phyloP scores from a whole-genome alignment of 129 eudicot species.

The Flaveria bidentis region DNA sequence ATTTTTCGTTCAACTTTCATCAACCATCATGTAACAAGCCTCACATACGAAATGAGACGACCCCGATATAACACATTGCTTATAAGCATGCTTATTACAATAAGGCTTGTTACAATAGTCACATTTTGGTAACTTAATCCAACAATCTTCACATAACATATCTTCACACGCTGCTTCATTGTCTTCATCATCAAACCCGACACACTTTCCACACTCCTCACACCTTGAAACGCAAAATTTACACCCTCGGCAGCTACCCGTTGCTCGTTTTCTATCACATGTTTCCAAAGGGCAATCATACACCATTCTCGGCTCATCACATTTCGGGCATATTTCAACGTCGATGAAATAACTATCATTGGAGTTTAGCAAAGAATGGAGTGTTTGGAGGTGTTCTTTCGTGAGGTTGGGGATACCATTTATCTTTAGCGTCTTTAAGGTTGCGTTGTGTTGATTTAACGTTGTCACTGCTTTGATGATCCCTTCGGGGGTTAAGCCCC shows the following conservation, averaged over 20 bases:
- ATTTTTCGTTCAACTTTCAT: background rate
- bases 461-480: constrained; percentile 51
- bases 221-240: constrained; percentile 62
- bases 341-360: constrained; percentile 42
- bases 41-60: constrained; percentile 59
- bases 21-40: constrained; percentile 38
- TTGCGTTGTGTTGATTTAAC: constrained; percentile 34
- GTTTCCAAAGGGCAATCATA: constrained; percentile 61
- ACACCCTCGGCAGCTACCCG: constrained; percentile 60
- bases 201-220: constrained; percentile 63
- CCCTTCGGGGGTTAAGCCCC: constrained; percentile 61
- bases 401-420: constrained; percentile 55
- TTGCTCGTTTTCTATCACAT: constrained; percentile 35
- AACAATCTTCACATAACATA: constrained; percentile 60
- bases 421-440: constrained; percentile 45
- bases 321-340: constrained; percentile 68
- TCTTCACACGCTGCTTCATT: constrained; percentile 68
- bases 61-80: constrained; percentile 33
- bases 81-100: constrained; percentile 54
- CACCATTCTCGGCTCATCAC: constrained; percentile 57
- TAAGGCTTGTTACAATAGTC: constrained; percentile 71
- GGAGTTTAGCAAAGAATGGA: constrained; percentile 34
- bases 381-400: constrained; percentile 50
- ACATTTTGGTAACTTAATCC: constrained; percentile 74
- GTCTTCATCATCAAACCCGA: constrained; percentile 46